A percentile compares a stretch with the other conserved stretches of the same genome.
These are phyloP conservation scores for Uncinocarpus reesii DNA, from an alignment of 2,329 filamentous ascomycete genomes.

Conservation along the genomic window DNA sequence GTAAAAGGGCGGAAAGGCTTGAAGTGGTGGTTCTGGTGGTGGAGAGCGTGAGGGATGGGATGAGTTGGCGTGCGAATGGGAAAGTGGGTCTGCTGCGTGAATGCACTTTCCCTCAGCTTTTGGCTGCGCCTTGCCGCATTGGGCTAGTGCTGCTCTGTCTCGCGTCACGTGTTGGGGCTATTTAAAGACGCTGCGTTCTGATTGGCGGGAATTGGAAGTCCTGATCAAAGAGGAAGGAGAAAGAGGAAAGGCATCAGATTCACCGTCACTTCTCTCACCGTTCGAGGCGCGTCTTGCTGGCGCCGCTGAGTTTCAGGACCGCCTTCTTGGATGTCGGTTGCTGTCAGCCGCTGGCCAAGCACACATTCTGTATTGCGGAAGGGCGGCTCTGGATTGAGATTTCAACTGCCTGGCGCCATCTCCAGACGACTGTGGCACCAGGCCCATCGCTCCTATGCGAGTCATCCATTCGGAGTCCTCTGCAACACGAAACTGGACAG, in stretches of 20 bases:
- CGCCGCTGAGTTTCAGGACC: not conserved
- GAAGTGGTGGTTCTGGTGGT: conserved; percentile 5
- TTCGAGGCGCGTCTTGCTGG: not conserved
- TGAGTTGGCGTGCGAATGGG: conserved; percentile 9
- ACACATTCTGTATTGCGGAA: not conserved
- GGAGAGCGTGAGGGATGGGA: conserved; percentile 1
- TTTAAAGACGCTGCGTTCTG: not conserved
- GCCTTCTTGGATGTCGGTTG: not conserved
- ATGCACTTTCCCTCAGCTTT: conserved; percentile 1
- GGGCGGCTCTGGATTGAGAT: conserved; percentile 6
- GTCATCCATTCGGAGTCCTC: too few species aligned
- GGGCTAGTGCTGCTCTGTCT: not conserved
- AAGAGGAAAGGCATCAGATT: not conserved
- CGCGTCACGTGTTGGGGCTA: conserved; percentile 4
- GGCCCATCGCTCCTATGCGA: not conserved
- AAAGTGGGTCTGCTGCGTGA: conserved; percentile 3
- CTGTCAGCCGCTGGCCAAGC: not conserved
- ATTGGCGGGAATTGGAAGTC: not conserved
- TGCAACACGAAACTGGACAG: not conserved
- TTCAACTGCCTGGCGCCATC: conserved; percentile 3
- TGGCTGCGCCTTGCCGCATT: not conserved
- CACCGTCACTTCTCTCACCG: not conserved
- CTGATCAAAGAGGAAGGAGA: conserved; percentile 4
- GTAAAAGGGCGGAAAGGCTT: conserved; percentile 8
- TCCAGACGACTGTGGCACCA: conserved; percentile 1